These are phyloP conservation scores for Wickerhamiella pararugosa DNA, from an alignment of 1,139 yeast species.

Conservation along the genomic window DNA sequence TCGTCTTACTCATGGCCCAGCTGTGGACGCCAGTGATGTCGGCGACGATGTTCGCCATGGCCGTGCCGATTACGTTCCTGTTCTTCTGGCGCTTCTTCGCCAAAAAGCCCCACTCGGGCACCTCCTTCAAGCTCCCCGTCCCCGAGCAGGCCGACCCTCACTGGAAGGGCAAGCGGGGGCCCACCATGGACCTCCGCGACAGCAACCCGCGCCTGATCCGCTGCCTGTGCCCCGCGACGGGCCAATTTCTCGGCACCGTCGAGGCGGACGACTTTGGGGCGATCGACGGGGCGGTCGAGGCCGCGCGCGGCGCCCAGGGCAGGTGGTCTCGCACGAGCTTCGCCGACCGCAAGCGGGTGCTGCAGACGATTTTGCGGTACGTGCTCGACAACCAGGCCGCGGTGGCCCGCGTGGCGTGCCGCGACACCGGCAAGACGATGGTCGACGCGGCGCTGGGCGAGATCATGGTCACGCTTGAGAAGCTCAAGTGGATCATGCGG, in stretches of 20 bases:
- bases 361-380: slow-evolving; percentile 55
- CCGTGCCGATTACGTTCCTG: slow-evolving; percentile 8
- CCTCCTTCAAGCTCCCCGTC: slow-evolving; percentile 31
- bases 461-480: slow-evolving; percentile 76
- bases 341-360: slow-evolving; percentile 49
- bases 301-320: slow-evolving; percentile 44
- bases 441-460: slow-evolving; percentile 96
- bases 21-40: slow-evolving; percentile 6
- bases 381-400: slow-evolving; percentile 71
- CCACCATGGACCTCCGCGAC: slow-evolving; percentile 39
- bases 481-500: slow-evolving; percentile 72
- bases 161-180: slow-evolving; percentile 78
- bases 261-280: slow-evolving; percentile 47
- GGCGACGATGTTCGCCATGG: slow-evolving; percentile 6
- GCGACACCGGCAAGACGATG: slow-evolving; percentile 93
- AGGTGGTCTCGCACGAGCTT: slow-evolving; percentile 47
- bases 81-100: slow-evolving; percentile 4
- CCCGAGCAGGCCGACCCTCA: slow-evolving; percentile 82
- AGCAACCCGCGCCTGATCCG: slow-evolving; percentile 55
- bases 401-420: slow-evolving; percentile 80
- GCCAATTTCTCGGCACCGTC: slow-evolving; percentile 67
- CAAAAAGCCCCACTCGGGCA: slow-evolving; percentile 10
- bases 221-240: slow-evolving; percentile 91
- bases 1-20: neutral
- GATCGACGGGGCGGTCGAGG: slow-evolving; percentile 46